Evolutionary conservation across 768 basidiomycete genomes (phyloP), one percentile per base, ranked within the genome.

Genomic region (Leccinum uliginosum): DNA sequence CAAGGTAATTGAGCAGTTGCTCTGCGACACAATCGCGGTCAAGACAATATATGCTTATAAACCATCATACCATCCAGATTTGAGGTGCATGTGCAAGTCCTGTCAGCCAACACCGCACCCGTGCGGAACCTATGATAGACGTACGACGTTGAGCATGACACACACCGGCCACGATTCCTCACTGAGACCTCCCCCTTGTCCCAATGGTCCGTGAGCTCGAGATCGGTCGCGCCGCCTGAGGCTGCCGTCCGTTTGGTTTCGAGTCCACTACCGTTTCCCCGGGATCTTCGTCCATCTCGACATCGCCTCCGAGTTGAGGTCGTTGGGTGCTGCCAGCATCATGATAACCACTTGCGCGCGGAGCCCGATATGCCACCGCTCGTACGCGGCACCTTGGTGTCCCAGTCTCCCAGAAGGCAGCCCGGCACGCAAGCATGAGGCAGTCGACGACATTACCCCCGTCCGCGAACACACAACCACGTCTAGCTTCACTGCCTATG

Each of bases 161-260:
- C 83, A 84, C 6, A 94, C 77, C 0, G 92, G 93, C 84, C 92
- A 89, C 12, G 66, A 61, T 2, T 87, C 82, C 2, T 84, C 84
- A 38, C 75, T 78, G 92, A 65, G 17, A 76, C 70, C 55, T 85
- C 86, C 0, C 93, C 93, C 60, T 91, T 89, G 64, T 91, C 91
- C 89, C 90, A 92, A 59, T 86, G 89, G 68, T 95, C 92, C 10
- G 84, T 80, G 21, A 94, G 77, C 72, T 95, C 93, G 62, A 94
- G 93, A 69, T 95, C 93, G 9, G 83, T 82, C 12, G 84, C 87
- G 11, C 71, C 70, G 21, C 67, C 68, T 29, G 29, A 29, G 29
- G 29, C 68, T 38, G 75, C 70, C 32, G 32, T 34, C 35, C 58
- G 61, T 40, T 83, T 75, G 15, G 84, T 86, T 61, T 84, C 83